These are phyloP conservation scores for Penicillium griseofulvum DNA, from an alignment of 2,329 filamentous ascomycete genomes.

Conservation along the genomic window DNA sequence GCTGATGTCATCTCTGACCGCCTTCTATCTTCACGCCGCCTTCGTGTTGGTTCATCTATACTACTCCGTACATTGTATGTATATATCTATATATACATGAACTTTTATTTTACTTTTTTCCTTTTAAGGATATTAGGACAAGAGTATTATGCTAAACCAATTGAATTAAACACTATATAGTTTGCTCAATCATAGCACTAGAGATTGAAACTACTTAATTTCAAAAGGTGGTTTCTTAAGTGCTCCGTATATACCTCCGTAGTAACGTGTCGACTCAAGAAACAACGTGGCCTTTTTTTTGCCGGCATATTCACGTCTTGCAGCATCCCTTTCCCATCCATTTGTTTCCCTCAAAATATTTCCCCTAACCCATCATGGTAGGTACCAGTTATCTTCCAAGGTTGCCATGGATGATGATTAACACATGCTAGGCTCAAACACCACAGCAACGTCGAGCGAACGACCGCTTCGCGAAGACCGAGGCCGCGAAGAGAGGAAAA, in stretches of 20 bases:
- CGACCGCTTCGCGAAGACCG: conserved; percentile 57
- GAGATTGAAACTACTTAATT: neutral
- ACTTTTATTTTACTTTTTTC: neutral
- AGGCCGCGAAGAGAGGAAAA: conserved; percentile 61
- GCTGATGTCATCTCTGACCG: conserved; percentile 10
- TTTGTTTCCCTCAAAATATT: neutral
- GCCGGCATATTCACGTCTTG: conserved; percentile 3
- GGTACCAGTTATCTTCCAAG: neutral
- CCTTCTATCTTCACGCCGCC: conserved; percentile 1
- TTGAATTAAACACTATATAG: neutral
- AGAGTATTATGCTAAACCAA: neutral
- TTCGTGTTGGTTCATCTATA: neutral
- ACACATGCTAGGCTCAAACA: conserved; percentile 55
- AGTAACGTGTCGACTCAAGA: conserved; percentile 1
- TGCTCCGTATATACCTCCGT: neutral
- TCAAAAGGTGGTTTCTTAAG: neutral
- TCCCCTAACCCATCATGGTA: conserved; percentile 1
- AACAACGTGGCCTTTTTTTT: conserved; percentile 16
- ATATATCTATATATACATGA: neutral
- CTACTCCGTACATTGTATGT: too few relatives aligned
- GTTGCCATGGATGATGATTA: neutral
- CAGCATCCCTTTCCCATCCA: neutral
- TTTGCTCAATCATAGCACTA: too few relatives aligned
- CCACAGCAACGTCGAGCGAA: conserved; percentile 65
- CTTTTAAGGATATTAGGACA: too few relatives aligned